Evolutionary conservation across 1,284 basidiomycete genomes (phyloP).

Genomic region (Coriolopsis trogii): DNA sequence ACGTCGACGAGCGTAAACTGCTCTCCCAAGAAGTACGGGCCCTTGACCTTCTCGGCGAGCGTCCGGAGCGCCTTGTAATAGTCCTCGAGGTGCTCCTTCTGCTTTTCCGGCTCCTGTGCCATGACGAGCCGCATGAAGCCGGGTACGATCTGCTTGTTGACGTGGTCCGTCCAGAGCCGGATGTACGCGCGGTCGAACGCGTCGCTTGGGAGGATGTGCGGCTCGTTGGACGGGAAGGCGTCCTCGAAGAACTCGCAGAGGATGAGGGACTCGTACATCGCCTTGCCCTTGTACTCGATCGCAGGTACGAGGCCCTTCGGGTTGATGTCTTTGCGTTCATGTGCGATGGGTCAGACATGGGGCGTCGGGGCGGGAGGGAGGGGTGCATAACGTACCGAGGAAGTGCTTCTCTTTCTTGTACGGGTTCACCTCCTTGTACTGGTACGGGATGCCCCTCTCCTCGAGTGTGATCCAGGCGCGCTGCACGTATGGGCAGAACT

Average conservation of each 20-base stretch:
- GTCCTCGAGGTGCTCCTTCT: constrained; percentile 47
- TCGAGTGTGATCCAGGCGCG: constrained; percentile 73
- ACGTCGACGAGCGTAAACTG: constrained; percentile 61
- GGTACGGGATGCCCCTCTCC: constrained; percentile 63
- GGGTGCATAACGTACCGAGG: constrained; percentile 40
- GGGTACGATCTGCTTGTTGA: constrained; percentile 54
- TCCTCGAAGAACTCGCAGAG: constrained; percentile 67
- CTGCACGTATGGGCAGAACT: constrained; percentile 75
- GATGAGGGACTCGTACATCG: constrained; percentile 63
- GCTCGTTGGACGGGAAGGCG: constrained; percentile 48
- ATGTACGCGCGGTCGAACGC: constrained; percentile 51
- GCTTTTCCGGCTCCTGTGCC: constrained; percentile 53
- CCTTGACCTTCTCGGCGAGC: constrained; percentile 51
- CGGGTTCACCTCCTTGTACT: constrained; percentile 70
- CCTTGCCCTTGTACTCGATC: constrained; percentile 55
- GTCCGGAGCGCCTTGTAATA: constrained; percentile 49
- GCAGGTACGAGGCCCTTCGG: constrained; percentile 73
- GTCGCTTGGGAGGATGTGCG: constrained; percentile 50
- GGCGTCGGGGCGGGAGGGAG: background rate
- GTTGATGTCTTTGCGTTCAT: constrained; percentile 57
- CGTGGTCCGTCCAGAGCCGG: constrained; percentile 58
- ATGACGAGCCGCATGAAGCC: constrained; percentile 55
- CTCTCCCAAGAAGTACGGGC: constrained; percentile 62
- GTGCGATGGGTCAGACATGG: background rate
- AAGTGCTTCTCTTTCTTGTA: constrained; percentile 72